Percentiles rank a stretch among this genome's conserved stretches.
These are phyloP conservation scores for Boeremia exigua DNA, from an alignment of 2,329 filamentous ascomycete species.

Conservation along the genomic window DNA sequence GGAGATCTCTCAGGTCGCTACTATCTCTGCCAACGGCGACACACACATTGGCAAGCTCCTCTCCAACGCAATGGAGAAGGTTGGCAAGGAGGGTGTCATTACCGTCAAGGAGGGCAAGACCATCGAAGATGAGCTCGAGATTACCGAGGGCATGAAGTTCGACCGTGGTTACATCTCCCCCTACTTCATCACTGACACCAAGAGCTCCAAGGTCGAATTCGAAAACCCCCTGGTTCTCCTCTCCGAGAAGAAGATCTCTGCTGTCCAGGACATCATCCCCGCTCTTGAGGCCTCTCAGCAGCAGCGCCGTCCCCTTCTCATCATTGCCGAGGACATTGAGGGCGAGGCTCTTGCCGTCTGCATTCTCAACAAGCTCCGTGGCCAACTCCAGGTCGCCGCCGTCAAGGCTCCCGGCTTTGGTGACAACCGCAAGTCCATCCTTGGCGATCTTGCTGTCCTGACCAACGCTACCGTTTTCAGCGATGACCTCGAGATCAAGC, in stretches of 20 bases:
- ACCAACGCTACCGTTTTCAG: slow-evolving; percentile 98
- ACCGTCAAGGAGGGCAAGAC: slow-evolving; percentile 99
- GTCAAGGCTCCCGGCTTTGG: slow-evolving; percentile 99
- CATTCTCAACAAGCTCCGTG: slow-evolving; percentile 99
- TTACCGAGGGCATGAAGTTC: slow-evolving; percentile 99
- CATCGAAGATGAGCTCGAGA: slow-evolving; percentile 94
- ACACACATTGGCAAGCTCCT: slow-evolving; percentile 94
- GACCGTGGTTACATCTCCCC: slow-evolving; percentile 98
- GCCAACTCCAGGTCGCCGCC: slow-evolving; percentile 96
- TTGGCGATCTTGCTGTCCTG: slow-evolving; percentile 92
- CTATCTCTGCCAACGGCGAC: slow-evolving; percentile 97
- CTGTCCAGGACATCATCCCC: slow-evolving; percentile 97
- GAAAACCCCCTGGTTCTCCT: slow-evolving; percentile 99
- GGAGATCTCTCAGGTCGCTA: slow-evolving; percentile 97
- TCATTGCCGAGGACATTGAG: slow-evolving; percentile 99
- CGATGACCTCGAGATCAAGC: slow-evolving; percentile 98
- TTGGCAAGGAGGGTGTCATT: slow-evolving; percentile 99
- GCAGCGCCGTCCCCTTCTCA: slow-evolving; percentile 91
- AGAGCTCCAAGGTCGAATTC: slow-evolving; percentile 98
- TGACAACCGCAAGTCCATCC: slow-evolving; percentile 99
- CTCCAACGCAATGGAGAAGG: slow-evolving; percentile 99
- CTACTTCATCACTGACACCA: slow-evolving; percentile 99
- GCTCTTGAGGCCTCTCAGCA: slow-evolving; percentile 97
- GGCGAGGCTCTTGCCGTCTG: slow-evolving; percentile 98
- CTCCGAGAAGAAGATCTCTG: slow-evolving; percentile 99